A percentile compares a stretch with the other conserved stretches of the same genome.
phyloP scores from a whole-genome alignment of 352 stramenopile genomes.

The Globisporangium middletonii region DNA sequence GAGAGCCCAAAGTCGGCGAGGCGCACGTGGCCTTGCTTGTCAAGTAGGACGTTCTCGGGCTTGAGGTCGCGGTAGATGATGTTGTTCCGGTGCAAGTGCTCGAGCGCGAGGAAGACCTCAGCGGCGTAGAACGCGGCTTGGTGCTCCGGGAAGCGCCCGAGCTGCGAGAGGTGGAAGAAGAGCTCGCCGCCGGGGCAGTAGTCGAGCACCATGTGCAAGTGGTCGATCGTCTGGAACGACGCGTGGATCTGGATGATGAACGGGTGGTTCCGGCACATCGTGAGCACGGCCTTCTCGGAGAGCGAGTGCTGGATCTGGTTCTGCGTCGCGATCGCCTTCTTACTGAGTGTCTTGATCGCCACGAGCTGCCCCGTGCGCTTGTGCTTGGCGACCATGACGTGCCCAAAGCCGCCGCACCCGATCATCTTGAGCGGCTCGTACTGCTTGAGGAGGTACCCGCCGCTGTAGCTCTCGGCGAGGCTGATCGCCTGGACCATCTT shows the following conservation, averaged over 20 bases:
- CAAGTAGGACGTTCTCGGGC: slow-evolving; percentile 89
- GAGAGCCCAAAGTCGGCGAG: slow-evolving; percentile 90
- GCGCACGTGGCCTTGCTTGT: slow-evolving; percentile 79
- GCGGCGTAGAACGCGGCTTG: slow-evolving; percentile 83
- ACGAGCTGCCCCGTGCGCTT: slow-evolving; percentile 48
- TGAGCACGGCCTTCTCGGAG: slow-evolving; percentile 82
- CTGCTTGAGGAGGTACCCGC: slow-evolving; percentile 64
- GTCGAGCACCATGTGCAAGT: slow-evolving; percentile 66
- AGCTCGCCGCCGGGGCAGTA: slow-evolving; percentile 75
- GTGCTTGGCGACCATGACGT: slow-evolving; percentile 76
- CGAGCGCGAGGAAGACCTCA: slow-evolving; percentile 81
- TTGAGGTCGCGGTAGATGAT: slow-evolving; percentile 90
- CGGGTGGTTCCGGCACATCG: slow-evolving; percentile 83
- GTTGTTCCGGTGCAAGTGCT: slow-evolving; percentile 61
- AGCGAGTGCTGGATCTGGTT: slow-evolving; percentile 86
- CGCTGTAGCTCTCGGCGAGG: slow-evolving; percentile 77
- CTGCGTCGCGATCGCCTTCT: slow-evolving; percentile 66
- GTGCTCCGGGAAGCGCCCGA: slow-evolving; percentile 67
- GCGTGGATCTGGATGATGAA: slow-evolving; percentile 90
- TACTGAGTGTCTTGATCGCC: slow-evolving; percentile 81
- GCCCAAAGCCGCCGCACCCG: slow-evolving; percentile 80
- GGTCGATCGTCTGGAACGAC: slow-evolving; percentile 84
- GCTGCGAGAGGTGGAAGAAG: slow-evolving; percentile 84
- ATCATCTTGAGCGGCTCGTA: slow-evolving; percentile 81
- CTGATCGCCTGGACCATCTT: slow-evolving; percentile 63